Conservation (phyloP, 257 asterid genomes). For the Haberlea rhodopensis region DNA sequence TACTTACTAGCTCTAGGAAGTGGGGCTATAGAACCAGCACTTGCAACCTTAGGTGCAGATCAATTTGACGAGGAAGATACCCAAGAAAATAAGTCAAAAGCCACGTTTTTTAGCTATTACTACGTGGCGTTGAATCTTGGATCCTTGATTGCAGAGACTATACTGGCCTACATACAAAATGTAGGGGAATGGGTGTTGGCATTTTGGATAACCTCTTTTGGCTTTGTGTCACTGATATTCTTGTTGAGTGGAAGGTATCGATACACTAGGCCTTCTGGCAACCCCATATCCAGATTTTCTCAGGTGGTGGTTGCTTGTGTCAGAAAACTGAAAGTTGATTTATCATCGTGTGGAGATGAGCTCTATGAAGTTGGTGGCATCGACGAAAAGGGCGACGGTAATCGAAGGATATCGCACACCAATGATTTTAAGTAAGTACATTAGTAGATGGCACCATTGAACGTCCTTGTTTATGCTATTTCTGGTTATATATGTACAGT, state of each 20-base stretch:
- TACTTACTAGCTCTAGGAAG: conserved; percentile 79
- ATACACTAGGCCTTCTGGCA: conserved; percentile 55
- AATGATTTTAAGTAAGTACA: conserved; percentile 61
- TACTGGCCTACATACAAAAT: conserved; percentile 59
- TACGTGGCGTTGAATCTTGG: conserved; percentile 77
- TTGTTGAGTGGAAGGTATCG: conserved; percentile 58
- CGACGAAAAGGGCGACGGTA: conserved; percentile 39
- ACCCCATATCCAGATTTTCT: conserved; percentile 62
- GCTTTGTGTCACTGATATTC: conserved; percentile 51
- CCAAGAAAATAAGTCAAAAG: conserved; percentile 58
- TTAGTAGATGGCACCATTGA: neutral
- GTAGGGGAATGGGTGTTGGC: conserved; percentile 73
- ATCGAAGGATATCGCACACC: conserved; percentile 47
- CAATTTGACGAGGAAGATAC: conserved; percentile 76
- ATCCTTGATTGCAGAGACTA: conserved; percentile 69
- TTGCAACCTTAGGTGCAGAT: conserved; percentile 78
- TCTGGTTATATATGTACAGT: no score
- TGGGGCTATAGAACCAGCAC: conserved; percentile 86
- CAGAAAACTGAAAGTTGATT: conserved; percentile 44
- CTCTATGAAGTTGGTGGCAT: conserved; percentile 47
- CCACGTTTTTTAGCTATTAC: conserved; percentile 63
- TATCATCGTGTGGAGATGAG: conserved; percentile 48
- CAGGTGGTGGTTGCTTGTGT: conserved; percentile 70
- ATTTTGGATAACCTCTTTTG: conserved; percentile 74
- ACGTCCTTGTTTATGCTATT: neutral